phyloP scores from a whole-genome alignment of 345 rosid genomes.

The Barbarea vulgaris region DNA sequence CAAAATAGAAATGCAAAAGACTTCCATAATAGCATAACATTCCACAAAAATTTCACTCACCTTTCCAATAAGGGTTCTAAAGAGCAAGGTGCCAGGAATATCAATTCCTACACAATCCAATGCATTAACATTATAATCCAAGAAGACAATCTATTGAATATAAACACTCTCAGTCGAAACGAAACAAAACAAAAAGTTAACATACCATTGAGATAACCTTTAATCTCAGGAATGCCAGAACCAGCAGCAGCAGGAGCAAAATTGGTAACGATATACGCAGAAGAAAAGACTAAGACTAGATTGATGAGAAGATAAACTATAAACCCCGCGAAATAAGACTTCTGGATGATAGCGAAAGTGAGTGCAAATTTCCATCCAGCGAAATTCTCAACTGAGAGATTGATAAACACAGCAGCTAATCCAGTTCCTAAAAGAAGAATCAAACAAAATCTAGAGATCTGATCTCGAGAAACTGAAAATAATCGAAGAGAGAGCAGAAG shows the following conservation, averaged over 20 bases:
- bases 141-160: background rate
- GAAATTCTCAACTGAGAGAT: conserved; percentile 92
- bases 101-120: conserved; percentile 66
- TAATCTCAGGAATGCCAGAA: conserved; percentile 98
- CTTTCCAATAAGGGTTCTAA: conserved; percentile 98
- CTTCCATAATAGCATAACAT: background rate
- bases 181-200: background rate
- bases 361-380: conserved; percentile 91
- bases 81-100: conserved; percentile 82
- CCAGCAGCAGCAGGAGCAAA: conserved; percentile 99
- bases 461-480: background rate
- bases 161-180: background rate
- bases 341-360: conserved; percentile 81
- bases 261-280: conserved; percentile 80
- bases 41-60: conserved; percentile 41
- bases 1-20: background rate
- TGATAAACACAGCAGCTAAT: conserved; percentile 89
- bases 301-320: conserved; percentile 75
- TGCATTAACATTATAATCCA: background rate
- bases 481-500: background rate
- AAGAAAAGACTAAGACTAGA: conserved; percentile 81
- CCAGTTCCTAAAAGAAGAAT: conserved; percentile 71
- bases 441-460: background rate
- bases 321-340: conserved; percentile 85
- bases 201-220: conserved; percentile 95